phyloP scores from a whole-genome alignment of 768 basidiomycete species.

The Agaricus bisporus region DNA sequence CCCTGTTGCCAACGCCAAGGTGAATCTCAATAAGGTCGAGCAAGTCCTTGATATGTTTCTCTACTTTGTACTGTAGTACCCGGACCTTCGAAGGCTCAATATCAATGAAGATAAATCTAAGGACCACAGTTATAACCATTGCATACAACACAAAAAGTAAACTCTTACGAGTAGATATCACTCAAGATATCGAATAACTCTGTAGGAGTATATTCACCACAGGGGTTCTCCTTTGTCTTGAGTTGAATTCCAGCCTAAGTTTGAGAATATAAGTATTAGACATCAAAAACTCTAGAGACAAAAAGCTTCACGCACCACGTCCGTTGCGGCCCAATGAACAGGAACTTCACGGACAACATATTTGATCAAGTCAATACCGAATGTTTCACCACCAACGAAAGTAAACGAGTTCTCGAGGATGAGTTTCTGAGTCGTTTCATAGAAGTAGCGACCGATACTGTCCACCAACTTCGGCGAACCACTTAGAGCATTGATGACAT shows the following conservation, averaged over 20 bases:
- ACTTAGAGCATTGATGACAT: slow-evolving; percentile 41
- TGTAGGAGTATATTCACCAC: slow-evolving; percentile 57
- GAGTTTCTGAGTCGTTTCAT: slow-evolving; percentile 53
- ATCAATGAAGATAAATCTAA: slow-evolving; percentile 73
- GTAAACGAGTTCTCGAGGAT: slow-evolving; percentile 48
- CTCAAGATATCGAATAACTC: slow-evolving; percentile 60
- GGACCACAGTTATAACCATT: not conserved
- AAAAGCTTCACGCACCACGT: slow-evolving; percentile 45
- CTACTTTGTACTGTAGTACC: slow-evolving; percentile 45
- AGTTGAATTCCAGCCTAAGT: slow-evolving; percentile 66
- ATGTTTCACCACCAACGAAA: slow-evolving; percentile 47
- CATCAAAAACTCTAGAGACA: not conserved
- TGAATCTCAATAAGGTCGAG: slow-evolving; percentile 49
- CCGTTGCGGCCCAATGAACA: slow-evolving; percentile 61
- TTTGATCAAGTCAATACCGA: slow-evolving; percentile 58
- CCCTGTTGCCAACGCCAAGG: slow-evolving; percentile 38
- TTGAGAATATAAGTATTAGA: not conserved
- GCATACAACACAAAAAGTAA: not conserved
- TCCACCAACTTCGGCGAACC: slow-evolving; percentile 41
- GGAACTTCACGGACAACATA: slow-evolving; percentile 64
- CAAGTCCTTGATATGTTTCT: slow-evolving; percentile 47
- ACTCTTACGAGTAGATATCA: slow-evolving; percentile 66
- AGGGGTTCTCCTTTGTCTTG: slow-evolving; percentile 44
- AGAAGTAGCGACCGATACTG: slow-evolving; percentile 57
- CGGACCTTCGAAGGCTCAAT: slow-evolving; percentile 54